phyloP scores from a whole-genome alignment of 331 rosid genomes.

The Malus hybrid region DNA sequence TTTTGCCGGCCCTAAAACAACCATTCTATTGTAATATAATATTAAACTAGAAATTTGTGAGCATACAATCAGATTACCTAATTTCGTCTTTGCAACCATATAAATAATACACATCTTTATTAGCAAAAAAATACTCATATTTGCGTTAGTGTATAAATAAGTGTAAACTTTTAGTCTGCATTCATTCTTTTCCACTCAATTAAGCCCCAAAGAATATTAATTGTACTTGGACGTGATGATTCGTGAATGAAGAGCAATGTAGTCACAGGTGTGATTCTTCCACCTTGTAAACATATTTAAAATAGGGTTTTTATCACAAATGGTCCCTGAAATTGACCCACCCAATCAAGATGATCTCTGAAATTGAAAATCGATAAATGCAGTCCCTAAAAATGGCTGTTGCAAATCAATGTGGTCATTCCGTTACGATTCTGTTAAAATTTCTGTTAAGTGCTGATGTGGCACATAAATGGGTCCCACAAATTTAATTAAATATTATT shows the following conservation, averaged over 20 bases:
- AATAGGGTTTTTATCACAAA: too few species aligned
- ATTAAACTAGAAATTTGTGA: background rate
- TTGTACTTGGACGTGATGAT: background rate
- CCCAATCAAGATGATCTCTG: too few species aligned
- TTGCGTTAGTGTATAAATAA: background rate
- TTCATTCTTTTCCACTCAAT: background rate
- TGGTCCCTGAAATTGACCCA: too few species aligned
- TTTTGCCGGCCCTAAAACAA: constrained; percentile 2
- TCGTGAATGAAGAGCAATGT: background rate
- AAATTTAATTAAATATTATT: too few species aligned
- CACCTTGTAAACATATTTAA: background rate
- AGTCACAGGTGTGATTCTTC: background rate
- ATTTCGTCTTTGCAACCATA: constrained; percentile 6
- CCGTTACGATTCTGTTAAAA: too few species aligned
- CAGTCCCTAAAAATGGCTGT: too few species aligned
- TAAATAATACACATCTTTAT: background rate
- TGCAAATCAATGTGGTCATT: too few species aligned
- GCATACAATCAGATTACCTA: constrained; percentile 5
- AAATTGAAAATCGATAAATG: too few species aligned
- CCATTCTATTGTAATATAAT: too few species aligned
- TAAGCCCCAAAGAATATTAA: background rate
- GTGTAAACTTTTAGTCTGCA: background rate
- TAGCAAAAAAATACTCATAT: background rate
- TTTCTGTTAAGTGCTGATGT: too few species aligned
- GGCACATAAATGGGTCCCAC: too few species aligned